phyloP scores from a whole-genome alignment of 2,329 filamentous ascomycete genomes.

The Leptographium lundbergii region DNA sequence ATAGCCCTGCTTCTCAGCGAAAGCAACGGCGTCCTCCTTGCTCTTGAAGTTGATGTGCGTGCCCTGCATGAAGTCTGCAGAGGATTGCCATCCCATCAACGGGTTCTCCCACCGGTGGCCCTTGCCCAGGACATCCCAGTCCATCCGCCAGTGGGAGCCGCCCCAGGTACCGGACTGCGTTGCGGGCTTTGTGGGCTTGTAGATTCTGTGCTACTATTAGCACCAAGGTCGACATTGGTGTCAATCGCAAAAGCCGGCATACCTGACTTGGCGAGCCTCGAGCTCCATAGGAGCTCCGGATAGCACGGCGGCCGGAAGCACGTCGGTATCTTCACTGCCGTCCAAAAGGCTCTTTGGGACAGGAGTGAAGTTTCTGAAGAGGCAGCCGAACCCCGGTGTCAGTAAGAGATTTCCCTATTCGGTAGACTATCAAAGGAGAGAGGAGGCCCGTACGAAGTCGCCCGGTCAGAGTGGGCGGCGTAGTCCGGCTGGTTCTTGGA shows the following conservation, averaged over 20 bases:
- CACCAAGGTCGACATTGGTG: background rate
- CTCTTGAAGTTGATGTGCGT: constrained; percentile 79
- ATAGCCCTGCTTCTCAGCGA: constrained; percentile 98
- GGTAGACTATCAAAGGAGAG: background rate
- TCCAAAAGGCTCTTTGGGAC: constrained; percentile 83
- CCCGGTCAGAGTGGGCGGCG: constrained; percentile 67
- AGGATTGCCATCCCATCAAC: constrained; percentile 97
- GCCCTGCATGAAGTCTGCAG: constrained; percentile 88
- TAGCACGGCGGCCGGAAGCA: constrained; percentile 69
- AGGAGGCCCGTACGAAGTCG: constrained; percentile 62
- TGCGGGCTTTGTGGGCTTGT: constrained; percentile 80
- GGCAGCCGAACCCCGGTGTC: background rate
- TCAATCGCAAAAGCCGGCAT: constrained; percentile 21
- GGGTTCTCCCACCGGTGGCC: constrained; percentile 98
- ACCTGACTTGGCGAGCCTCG: constrained; percentile 90
- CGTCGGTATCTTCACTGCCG: constrained; percentile 67
- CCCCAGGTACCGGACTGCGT: constrained; percentile 90
- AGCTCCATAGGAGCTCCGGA: constrained; percentile 91
- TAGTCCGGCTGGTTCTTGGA: constrained; percentile 64
- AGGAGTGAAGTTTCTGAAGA: constrained; percentile 68
- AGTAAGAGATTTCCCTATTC: background rate
- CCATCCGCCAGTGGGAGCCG: constrained; percentile 83
- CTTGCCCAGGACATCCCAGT: constrained; percentile 89
- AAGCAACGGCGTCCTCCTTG: constrained; percentile 89
- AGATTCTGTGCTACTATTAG: constrained; percentile 54